Evolutionary conservation across 345 rosid species (phyloP), one percentile per base, ranked within the genome.

Genomic region (Bruguiera parviflora): DNA sequence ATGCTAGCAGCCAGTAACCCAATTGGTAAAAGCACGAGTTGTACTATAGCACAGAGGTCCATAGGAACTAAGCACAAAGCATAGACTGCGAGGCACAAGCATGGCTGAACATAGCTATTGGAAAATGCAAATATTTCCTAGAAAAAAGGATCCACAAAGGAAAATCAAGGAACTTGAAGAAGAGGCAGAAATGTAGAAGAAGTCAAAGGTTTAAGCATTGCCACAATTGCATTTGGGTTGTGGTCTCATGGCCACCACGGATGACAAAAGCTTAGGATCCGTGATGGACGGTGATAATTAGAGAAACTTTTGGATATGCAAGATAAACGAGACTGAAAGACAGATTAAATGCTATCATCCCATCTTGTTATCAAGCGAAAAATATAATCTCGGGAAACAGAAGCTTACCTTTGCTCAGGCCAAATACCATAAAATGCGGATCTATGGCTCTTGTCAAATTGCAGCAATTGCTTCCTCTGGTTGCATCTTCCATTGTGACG

Each of bases 341-440:
- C 5, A 32, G 35, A 32, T 32, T 32, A 32, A 32, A 32, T 32
- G 35, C 35, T 32, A 32, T 4, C 5, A 3, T 32, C 35, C 35
- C 6, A 4, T 32, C 35, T 32, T 32, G 6, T 32, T 32, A 32
- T 32, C 35, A 32, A 32, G 35, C 35, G 5, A 4, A 32, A 32
- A 32, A 32, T 32, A 32, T 32, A 62, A 22, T 55, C 24, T n/a
- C 25, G 67, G 3, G 53, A 61, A 63, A 65, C 8, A 28, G 65
- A 49, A 37, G 57, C 75, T 70, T 75, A 95, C 97, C 99, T 92
- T 83, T 81, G 83, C 82, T 78, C 81, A 20, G 92, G 93, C 99
- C 96, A 95, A 62, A 86, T 76, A 59, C 99, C 99, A 73, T 85
- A 95, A 83, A 95, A 95, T 70, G 92, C 96, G 76, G 96, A 97